phyloP scores from a whole-genome alignment of 176 grass and related monocot genomes.

The Secale cereale region DNA sequence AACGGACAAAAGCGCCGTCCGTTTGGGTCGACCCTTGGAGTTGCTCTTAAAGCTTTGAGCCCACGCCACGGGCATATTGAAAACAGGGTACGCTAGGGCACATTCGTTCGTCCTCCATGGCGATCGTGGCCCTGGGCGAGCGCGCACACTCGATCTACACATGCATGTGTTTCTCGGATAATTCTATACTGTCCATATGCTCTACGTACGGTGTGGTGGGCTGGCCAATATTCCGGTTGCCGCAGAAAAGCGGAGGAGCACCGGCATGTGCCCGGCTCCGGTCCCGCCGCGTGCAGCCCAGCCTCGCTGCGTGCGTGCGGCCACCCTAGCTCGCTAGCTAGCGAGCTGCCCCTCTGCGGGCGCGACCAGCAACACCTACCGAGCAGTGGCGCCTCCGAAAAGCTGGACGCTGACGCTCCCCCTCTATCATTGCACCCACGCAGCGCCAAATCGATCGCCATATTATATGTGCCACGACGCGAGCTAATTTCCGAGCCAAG shows the following conservation, averaged over 20 bases:
- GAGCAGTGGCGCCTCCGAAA: not conserved
- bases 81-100: not conserved
- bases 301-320: not conserved
- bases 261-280: constrained; percentile 20
- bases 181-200: not conserved
- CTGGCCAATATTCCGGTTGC: constrained; percentile 31
- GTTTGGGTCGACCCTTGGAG: too few relatives aligned
- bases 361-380: not conserved
- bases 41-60: not conserved
- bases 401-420: constrained; percentile 2
- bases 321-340: not conserved
- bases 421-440: not conserved
- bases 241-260: constrained; percentile 6
- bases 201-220: not conserved
- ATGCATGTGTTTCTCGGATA: not conserved
- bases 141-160: not conserved
- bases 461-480: not conserved
- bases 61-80: not conserved
- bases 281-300: not conserved
- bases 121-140: too few relatives aligned
- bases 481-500: not conserved
- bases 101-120: too few relatives aligned
- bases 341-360: not conserved
- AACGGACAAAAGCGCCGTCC: too few relatives aligned
- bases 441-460: not conserved